Percentiles rank a stretch among this genome's conserved stretches.
Conservation (phyloP, 2,329 filamentous ascomycete genomes). For the Phialophora tarda region DNA sequence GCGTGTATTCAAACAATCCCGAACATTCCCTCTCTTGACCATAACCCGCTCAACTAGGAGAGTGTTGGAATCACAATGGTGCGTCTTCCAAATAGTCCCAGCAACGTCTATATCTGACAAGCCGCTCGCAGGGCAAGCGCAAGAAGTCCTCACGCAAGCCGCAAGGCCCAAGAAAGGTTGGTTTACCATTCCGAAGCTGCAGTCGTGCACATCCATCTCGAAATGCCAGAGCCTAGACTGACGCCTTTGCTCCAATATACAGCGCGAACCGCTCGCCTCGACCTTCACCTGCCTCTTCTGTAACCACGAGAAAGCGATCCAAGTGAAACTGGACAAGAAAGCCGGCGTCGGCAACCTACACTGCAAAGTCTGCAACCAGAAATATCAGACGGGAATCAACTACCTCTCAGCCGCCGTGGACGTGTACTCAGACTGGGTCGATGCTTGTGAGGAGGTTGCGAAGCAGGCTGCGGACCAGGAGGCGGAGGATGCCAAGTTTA, state of each 20-base stretch:
- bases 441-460: conserved; percentile 80
- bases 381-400: conserved; percentile 90
- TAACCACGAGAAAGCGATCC: conserved; percentile 93
- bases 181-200: conserved; percentile 46
- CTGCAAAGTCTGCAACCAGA: conserved; percentile 93
- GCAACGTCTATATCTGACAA: neutral
- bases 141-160: conserved; percentile 79
- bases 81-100: neutral
- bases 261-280: conserved; percentile 62
- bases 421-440: conserved; percentile 97
- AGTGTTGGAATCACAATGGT: conserved; percentile 6
- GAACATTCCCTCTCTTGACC: neutral
- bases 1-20: neutral
- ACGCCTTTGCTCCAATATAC: neutral
- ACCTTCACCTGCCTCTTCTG: conserved; percentile 98
- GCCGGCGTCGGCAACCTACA: conserved; percentile 80
- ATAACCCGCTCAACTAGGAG: neutral
- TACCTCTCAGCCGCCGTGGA: conserved; percentile 85
- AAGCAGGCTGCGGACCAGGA: conserved; percentile 59
- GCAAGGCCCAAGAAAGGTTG: conserved; percentile 32
- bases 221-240: conserved; percentile 3
- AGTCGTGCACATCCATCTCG: neutral
- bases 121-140: conserved; percentile 74
- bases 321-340: conserved; percentile 93
- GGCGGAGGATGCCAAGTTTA: conserved; percentile 39